Conservation (phyloP, 768 basidiomycete genomes). For the Tulasnella sp. region DNA sequence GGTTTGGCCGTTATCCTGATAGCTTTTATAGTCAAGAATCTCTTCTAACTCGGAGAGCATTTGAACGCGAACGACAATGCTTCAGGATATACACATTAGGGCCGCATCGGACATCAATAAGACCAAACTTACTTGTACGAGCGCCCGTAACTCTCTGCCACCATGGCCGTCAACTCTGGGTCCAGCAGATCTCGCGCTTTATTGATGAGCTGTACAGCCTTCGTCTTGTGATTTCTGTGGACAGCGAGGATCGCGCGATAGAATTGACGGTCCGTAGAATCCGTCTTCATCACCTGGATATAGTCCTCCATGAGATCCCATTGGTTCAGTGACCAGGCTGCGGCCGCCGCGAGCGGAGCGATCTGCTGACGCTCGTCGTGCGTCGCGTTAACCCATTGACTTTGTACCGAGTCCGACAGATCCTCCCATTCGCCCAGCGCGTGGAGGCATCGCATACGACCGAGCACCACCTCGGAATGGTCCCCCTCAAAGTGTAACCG, state of each 20-base stretch:
- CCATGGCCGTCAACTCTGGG: constrained; percentile 80
- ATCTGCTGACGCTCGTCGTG: constrained; percentile 82
- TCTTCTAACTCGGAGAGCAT: constrained; percentile 98
- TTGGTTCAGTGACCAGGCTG: constrained; percentile 91
- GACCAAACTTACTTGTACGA: constrained; percentile 73
- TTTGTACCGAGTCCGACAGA: constrained; percentile 72
- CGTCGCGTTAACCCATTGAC: constrained; percentile 73
- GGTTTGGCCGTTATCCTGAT: constrained; percentile 79
- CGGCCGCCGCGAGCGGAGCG: constrained; percentile 93
- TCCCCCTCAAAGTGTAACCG: constrained; percentile 65
- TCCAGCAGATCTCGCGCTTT: constrained; percentile 88
- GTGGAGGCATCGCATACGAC: constrained; percentile 90
- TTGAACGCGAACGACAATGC: constrained; percentile 93
- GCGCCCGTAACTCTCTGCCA: constrained; percentile 93
- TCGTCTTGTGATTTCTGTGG: constrained; percentile 91
- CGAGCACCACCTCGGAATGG: constrained; percentile 67
- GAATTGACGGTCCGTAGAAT: constrained; percentile 90
- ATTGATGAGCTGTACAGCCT: constrained; percentile 79
- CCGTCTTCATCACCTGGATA: constrained; percentile 82
- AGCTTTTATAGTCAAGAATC: constrained; percentile 78
- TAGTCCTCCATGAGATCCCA: constrained; percentile 99
- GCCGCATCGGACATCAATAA: not conserved
- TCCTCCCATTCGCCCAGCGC: constrained; percentile 97
- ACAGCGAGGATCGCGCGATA: constrained; percentile 93
- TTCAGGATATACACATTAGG: constrained; percentile 28